phyloP scores from a whole-genome alignment of 768 basidiomycete species.

The Termitomyces eurrhizus region DNA sequence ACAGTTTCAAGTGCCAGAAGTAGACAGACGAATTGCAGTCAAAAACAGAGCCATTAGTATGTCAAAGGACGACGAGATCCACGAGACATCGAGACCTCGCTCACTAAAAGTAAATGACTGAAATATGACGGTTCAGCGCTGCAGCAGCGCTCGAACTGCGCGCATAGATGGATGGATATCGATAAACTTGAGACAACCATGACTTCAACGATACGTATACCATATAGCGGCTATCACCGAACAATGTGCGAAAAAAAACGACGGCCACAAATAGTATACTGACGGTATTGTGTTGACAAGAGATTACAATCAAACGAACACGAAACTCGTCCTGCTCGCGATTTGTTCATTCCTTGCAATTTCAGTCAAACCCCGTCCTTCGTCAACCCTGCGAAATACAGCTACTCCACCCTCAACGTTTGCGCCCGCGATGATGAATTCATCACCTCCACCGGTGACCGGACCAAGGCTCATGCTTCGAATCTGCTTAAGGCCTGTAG shows the following conservation, averaged over 20 bases:
- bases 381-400: slow-evolving; percentile 51
- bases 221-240: not conserved
- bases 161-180: too few species aligned
- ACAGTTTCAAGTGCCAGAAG: not conserved
- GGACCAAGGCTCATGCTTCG: slow-evolving; percentile 49
- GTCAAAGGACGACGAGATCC: not conserved
- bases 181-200: too few species aligned
- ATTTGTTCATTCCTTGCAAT: slow-evolving; percentile 52
- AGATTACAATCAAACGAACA: slow-evolving; percentile 12
- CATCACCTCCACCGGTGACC: slow-evolving; percentile 36
- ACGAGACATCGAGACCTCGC: not conserved
- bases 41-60: not conserved
- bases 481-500: slow-evolving; percentile 52
- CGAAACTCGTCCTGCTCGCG: slow-evolving; percentile 19
- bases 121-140: too few species aligned
- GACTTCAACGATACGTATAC: too few species aligned
- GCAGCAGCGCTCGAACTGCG: too few species aligned
- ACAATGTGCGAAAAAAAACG: too few species aligned
- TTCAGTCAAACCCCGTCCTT: slow-evolving; percentile 47
- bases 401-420: slow-evolving; percentile 49
- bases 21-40: not conserved
- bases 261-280: too few species aligned
- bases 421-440: slow-evolving; percentile 54
- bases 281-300: not conserved
- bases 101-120: too few species aligned